Base-by-base conservation (phyloP, 2,329 filamentous ascomycete genomes). In the Aspergillus awamori region DNA sequence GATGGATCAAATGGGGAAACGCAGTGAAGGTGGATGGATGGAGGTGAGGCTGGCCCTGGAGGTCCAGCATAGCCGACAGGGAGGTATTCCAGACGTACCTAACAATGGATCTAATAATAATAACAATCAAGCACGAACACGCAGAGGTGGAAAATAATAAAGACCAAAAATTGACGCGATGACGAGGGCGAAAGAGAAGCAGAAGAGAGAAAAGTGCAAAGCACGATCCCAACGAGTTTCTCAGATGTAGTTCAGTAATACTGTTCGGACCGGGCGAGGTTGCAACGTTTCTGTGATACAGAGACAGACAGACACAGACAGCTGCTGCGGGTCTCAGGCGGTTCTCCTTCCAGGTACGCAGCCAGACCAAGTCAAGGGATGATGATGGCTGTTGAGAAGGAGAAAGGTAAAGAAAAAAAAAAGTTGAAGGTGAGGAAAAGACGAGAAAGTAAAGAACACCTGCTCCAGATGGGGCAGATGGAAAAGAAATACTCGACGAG, bases 1-100 rank as follows among this genome's bases (percentile, higher is more conserved):
- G 59, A 65, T 62, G 63, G 57, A 63, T 66, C 58, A 58, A 67
- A 58, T 61, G 56, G 53, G 53, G 57, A 61, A 53, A 41, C 48
- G 59, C 62, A 61, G 28, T 30, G 17, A 45, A 22, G 41, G 41
- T 22, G 22, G 52, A 56, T 53, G 55, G 54, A 36, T 15, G 33
- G 33, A 36, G 56, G 59, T 61, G 62, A 64, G 64, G 60, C 62
- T 64, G 62, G 62, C 58, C 55, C 52, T 56, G 47, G 48, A 62
- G 62, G 36, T 53, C 52, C 52, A 53, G 52, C 38, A 39, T 53
- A 53, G 13, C 52, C 52, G 52, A 41, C 39, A 53, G 52, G 39
- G 36, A 36, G 33, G 22, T 41, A 39, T 22, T 28, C 52, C 52
- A 39, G 22, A 26, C 52, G 36, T 39, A 53, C 39, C 17, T 39